Evolutionary conservation across 148 eudicot genomes (phyloP), one percentile per base, ranked within the genome.

Genomic region (Rhododendron ferrugineum): DNA sequence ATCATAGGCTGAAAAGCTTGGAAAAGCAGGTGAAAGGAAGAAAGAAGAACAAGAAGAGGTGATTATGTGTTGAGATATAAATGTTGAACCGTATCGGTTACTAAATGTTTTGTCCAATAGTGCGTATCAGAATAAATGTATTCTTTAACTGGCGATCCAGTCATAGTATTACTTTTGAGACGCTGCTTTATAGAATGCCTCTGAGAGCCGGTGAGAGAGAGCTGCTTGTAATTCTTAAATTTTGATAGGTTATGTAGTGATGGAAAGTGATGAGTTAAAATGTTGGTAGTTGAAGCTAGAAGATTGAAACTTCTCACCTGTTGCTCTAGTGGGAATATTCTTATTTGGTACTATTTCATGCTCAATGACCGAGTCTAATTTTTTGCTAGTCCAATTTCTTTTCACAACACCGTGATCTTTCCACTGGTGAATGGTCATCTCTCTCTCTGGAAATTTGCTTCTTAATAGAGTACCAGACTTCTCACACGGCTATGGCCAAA

Each of bases 1-100:
- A 89, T 82, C 95, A 91, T 80, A 92, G 97, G 88, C 84, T 96
- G 54, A 91, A 62, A 88, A 93, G 85, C 83, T 88, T 95, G 78
- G 99, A 95, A 86, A 91, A 89, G 87, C 89, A 96, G 86, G 95
- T 94, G 80, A 96, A 94, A 82, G 93, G 91, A 73, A 94, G 88
- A 83, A 96, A 92, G 94, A 93, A 92, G 89, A 89, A 85, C 87
- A 92, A 91, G 92, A 95, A 93, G 90, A 91, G 89, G 84, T 92
- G 87, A 93, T 77, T 11, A n/a, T 9, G 70, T 22, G 56, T 2
- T 32, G 60, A 15, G 30, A 3, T 79, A 62, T 78, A 20, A 44
- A 62, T 6, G 5, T 32, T 66, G 49, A 20, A 26, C 44, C 6
- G 16, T 66, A 14, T 73, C 5, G 1, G 46, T 36, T 74, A 36